Conservation (phyloP, 75 land plant genomes). For the Adiantum capillusveneris region DNA sequence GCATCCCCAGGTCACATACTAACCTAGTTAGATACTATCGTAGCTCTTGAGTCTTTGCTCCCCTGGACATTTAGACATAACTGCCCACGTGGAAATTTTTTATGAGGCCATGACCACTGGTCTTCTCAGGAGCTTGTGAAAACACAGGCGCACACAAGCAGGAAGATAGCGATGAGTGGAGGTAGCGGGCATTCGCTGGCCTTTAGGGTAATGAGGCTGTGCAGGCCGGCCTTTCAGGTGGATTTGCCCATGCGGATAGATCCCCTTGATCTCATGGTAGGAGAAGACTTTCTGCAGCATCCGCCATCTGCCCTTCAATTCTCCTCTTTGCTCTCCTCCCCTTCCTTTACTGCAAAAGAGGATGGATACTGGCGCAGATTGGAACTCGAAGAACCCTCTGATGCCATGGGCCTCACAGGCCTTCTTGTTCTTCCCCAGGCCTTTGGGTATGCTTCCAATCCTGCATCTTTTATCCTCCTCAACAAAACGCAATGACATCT, state of each 20-base stretch:
- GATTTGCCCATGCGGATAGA: conserved; percentile 63
- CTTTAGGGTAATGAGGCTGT: conserved; percentile 94
- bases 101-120: too few species aligned
- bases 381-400: conserved; percentile 50
- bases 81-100: too few species aligned
- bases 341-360: conserved; percentile 23
- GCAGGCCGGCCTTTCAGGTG: conserved; percentile 77
- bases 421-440: conserved; percentile 88
- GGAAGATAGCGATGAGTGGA: neutral
- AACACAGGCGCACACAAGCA: too few species aligned
- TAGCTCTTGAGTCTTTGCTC: too few species aligned
- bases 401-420: conserved; percentile 76
- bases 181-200: conserved; percentile 73
- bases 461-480: too few species aligned
- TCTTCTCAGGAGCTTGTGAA: too few species aligned
- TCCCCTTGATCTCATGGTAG: conserved; percentile 67
- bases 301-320: conserved; percentile 12
- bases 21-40: too few species aligned
- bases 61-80: too few species aligned
- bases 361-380: conserved; percentile 58
- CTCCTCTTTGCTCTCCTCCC: conserved; percentile 8
- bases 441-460: conserved; percentile 90
- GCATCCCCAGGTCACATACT: too few species aligned
- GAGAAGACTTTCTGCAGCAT: conserved; percentile 66
- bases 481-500: too few species aligned